phyloP scores from a whole-genome alignment of 106 monocot genomes.

The Apostasia ramifera region DNA sequence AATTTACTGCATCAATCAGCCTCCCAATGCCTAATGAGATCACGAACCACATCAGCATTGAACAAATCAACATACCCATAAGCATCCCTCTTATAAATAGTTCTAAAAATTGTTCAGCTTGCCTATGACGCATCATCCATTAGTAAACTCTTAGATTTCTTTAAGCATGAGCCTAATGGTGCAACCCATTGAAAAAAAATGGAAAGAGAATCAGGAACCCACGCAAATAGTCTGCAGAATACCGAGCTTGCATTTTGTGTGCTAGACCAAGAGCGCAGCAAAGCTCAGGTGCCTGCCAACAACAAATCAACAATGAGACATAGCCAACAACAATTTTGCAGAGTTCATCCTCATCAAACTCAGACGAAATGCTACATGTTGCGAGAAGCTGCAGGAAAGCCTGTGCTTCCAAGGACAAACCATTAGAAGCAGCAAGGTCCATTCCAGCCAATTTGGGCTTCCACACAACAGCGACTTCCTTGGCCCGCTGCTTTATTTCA shows the following conservation, averaged over 20 bases:
- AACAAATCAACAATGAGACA: conserved; percentile 33
- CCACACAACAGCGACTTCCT: conserved; percentile 51
- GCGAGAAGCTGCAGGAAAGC: conserved; percentile 53
- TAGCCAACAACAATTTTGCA: conserved; percentile 45
- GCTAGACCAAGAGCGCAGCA: conserved; percentile 52
- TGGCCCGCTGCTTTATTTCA: conserved; percentile 50
- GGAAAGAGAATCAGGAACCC: background rate
- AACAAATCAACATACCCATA: background rate
- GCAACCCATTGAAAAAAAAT: background rate
- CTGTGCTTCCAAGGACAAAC: conserved; percentile 48
- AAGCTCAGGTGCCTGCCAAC: conserved; percentile 40
- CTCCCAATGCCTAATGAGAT: conserved; percentile 31
- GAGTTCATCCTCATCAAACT: conserved; percentile 50
- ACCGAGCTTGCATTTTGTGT: conserved; percentile 61
- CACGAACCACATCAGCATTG: conserved; percentile 28
- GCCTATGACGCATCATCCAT: too few species aligned
- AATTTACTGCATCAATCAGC: conserved; percentile 58
- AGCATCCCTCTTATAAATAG: too few species aligned
- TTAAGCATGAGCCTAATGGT: background rate
- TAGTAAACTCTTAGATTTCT: too few species aligned
- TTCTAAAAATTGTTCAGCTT: background rate
- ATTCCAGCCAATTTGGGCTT: conserved; percentile 40
- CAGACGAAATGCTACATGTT: conserved; percentile 40
- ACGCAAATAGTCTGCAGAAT: conserved; percentile 8
- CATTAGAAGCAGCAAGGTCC: conserved; percentile 43